These are phyloP conservation scores for Shiraia bambusicola DNA, from an alignment of 2,329 filamentous ascomycete species.

Conservation along the genomic window DNA sequence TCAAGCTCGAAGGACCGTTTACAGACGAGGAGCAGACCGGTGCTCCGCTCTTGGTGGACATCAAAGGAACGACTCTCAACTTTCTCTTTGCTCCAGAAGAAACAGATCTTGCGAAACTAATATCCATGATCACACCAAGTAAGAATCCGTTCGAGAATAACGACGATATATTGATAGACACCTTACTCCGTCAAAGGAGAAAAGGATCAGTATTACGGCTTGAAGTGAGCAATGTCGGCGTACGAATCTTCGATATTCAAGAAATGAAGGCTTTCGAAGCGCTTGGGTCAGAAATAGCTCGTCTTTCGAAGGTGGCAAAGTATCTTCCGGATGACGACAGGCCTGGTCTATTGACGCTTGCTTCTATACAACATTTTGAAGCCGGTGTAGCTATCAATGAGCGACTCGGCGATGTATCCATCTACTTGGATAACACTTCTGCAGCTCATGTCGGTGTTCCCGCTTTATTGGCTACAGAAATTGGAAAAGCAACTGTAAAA, in stretches of 20 bases:
- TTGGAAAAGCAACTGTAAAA: constrained; percentile 62
- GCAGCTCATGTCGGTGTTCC: constrained; percentile 73
- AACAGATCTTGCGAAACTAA: constrained; percentile 74
- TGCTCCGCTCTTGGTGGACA: constrained; percentile 62
- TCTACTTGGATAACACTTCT: constrained; percentile 26
- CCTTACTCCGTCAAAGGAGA: constrained; percentile 77
- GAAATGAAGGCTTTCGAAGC: constrained; percentile 68
- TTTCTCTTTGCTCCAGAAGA: constrained; percentile 74
- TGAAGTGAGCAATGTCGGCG: constrained; percentile 64
- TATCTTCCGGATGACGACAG: constrained; percentile 95
- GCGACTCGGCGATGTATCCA: constrained; percentile 63
- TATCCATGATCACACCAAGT: constrained; percentile 87
- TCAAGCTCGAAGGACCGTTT: constrained; percentile 73
- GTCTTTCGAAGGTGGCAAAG: constrained; percentile 84
- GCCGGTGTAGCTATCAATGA: constrained; percentile 65
- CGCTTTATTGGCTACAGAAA: constrained; percentile 74
- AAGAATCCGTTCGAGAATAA: constrained; percentile 86
- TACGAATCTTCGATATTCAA: constrained; percentile 63
- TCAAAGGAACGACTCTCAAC: constrained; percentile 67
- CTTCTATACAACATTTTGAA: constrained; percentile 64
- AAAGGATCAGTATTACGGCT: constrained; percentile 82
- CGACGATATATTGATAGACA: constrained; percentile 94
- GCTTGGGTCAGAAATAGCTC: constrained; percentile 76
- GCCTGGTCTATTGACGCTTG: constrained; percentile 79
- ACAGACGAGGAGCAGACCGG: constrained; percentile 55